Percentiles rank a stretch among this genome's conserved stretches.
Conservation (phyloP, 192 early-diverging fungal genomes). For the Coemansia sp. region DNA sequence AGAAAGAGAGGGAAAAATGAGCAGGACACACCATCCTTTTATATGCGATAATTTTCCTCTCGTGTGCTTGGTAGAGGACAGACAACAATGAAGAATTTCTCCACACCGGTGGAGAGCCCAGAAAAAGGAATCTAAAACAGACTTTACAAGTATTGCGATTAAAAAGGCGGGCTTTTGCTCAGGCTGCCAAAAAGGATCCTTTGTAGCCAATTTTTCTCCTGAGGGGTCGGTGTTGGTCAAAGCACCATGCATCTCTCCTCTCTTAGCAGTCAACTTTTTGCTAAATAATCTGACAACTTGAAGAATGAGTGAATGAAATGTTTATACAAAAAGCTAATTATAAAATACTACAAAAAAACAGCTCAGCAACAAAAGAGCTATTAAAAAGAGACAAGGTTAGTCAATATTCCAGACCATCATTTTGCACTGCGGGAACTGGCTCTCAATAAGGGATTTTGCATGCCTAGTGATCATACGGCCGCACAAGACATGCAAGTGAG, state of each 20-base stretch:
- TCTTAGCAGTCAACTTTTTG: not conserved
- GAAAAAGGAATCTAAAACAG: no score
- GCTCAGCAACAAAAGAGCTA: not conserved
- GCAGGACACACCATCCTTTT: not conserved
- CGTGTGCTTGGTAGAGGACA: not conserved
- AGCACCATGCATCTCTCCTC: not conserved
- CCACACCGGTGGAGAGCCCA: no score
- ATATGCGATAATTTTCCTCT: not conserved
- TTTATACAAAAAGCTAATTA: not conserved
- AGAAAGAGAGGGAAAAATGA: not conserved
- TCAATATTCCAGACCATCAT: constrained; percentile 55
- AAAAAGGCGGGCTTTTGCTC: not conserved
- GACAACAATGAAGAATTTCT: no score
- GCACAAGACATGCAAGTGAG: constrained; percentile 40
- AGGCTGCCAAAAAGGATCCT: not conserved
- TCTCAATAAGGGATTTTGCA: constrained; percentile 50
- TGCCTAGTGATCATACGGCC: constrained; percentile 51
- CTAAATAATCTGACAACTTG: not conserved
- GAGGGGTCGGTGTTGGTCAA: not conserved
- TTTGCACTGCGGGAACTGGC: constrained; percentile 52
- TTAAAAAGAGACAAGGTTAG: constrained; percentile 1
- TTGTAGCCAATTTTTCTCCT: not conserved
- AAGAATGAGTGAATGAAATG: not conserved
- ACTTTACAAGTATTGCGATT: no score
- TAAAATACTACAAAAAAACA: not conserved